These are phyloP conservation scores for Phyllosticta ampelicida DNA, from an alignment of 2,329 filamentous ascomycete species.

Conservation along the genomic window DNA sequence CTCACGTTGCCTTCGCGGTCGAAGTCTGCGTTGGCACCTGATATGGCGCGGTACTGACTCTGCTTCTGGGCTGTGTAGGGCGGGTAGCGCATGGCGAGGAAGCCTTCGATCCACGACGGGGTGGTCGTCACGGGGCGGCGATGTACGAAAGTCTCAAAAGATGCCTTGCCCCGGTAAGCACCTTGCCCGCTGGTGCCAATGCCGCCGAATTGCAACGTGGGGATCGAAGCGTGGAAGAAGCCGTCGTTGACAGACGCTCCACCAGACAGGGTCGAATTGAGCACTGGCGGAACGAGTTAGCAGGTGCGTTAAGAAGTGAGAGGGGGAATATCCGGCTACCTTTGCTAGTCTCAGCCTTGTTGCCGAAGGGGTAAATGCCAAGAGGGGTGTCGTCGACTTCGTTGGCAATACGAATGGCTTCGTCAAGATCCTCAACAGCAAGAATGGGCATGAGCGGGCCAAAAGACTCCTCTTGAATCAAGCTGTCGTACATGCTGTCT, in stretches of 20 bases:
- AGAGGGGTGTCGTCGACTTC: constrained; percentile 73
- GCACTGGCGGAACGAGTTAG: constrained; percentile 19
- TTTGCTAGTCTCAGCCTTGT: constrained; percentile 63
- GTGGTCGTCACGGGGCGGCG: constrained; percentile 49
- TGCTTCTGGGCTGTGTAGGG: constrained; percentile 47
- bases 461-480: constrained; percentile 79
- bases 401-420: constrained; percentile 76
- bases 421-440: constrained; percentile 66
- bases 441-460: constrained; percentile 84
- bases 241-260: constrained; percentile 44
- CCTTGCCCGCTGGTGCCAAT: constrained; percentile 71
- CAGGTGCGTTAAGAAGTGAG: not conserved
- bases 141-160: constrained; percentile 59
- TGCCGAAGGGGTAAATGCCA: constrained; percentile 76
- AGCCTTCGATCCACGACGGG: constrained; percentile 54
- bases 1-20: constrained; percentile 42
- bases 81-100: constrained; percentile 57
- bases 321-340: constrained; percentile 44
- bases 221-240: constrained; percentile 60
- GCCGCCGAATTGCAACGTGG: constrained; percentile 69
- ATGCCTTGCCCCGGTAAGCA: constrained; percentile 65
- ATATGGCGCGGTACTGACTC: constrained; percentile 40
- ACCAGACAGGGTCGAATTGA: constrained; percentile 39
- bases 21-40: constrained; percentile 46
- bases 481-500: constrained; percentile 59